Percentiles rank a stretch among this genome's conserved stretches.
phyloP scores from a whole-genome alignment of 2,329 filamentous ascomycete genomes.

The Diplocarpon rosae region DNA sequence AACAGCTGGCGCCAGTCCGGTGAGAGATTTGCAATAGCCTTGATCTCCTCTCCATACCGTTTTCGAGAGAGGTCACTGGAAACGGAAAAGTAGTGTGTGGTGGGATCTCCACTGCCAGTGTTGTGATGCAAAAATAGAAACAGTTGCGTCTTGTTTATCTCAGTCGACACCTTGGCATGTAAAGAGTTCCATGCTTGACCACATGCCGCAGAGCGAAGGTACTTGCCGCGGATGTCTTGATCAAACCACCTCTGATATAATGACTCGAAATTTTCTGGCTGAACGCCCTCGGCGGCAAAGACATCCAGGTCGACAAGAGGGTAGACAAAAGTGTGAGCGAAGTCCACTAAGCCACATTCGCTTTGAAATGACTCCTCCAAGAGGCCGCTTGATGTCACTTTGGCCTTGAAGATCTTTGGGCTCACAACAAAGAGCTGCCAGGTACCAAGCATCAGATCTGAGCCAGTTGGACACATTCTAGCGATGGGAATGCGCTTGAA shows the following conservation, averaged over 20 bases:
- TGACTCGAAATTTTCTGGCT: neutral
- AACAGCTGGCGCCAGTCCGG: neutral
- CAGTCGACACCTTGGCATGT: conserved; percentile 29
- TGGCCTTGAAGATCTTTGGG: conserved; percentile 28
- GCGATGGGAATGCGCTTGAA: conserved; percentile 35
- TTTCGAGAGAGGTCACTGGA: conserved; percentile 24
- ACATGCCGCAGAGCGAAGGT: conserved; percentile 41
- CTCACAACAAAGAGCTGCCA: conserved; percentile 35
- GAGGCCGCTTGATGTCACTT: conserved; percentile 28
- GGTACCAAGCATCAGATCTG: conserved; percentile 28
- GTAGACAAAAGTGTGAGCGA: conserved; percentile 27
- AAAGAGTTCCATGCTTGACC: conserved; percentile 44
- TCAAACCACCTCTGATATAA: neutral
- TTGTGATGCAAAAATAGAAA: conserved; percentile 36
- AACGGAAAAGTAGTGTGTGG: conserved; percentile 46
- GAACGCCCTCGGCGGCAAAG: conserved; percentile 16
- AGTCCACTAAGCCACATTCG: conserved; percentile 12
- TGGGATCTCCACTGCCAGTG: conserved; percentile 32
- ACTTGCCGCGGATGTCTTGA: conserved; percentile 37
- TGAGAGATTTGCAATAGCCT: neutral
- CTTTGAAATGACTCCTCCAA: conserved; percentile 15
- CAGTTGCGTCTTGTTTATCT: neutral
- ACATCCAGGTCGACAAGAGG: conserved; percentile 27
- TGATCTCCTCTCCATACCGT: neutral
- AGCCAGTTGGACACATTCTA: conserved; percentile 30